phyloP scores from a whole-genome alignment of 2,329 filamentous ascomycete genomes.

The Ophidiomyces ophidiicola region DNA sequence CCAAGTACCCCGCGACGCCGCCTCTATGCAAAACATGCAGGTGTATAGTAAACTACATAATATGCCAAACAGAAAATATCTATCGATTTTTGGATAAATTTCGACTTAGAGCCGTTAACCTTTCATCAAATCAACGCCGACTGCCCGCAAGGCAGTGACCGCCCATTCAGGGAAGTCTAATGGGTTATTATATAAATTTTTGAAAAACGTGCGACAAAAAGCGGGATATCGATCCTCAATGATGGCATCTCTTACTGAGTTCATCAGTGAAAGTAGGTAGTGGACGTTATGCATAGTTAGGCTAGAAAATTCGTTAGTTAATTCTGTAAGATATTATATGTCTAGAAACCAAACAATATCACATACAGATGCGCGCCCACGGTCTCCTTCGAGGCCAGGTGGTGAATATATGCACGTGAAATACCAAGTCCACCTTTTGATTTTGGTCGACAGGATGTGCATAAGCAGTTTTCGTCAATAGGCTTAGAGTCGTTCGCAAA shows the following conservation, averaged over 20 bases:
- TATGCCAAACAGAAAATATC: background rate
- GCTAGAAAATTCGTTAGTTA: slow-evolving; percentile 26
- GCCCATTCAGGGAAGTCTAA: slow-evolving; percentile 70
- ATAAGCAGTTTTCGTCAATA: slow-evolving; percentile 71
- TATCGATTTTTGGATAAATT: background rate
- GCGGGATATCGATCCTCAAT: slow-evolving; percentile 67
- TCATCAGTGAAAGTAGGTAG: slow-evolving; percentile 80
- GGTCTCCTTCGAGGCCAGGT: slow-evolving; percentile 88
- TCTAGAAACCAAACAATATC: background rate
- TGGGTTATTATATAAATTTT: slow-evolving; percentile 54
- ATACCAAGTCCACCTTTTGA: slow-evolving; percentile 63
- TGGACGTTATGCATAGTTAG: slow-evolving; percentile 93
- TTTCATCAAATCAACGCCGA: slow-evolving; percentile 62
- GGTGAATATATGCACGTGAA: slow-evolving; percentile 79
- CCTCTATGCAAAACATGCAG: too few species aligned
- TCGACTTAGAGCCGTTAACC: slow-evolving; percentile 11
- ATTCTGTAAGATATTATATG: slow-evolving; percentile 1
- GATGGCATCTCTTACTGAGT: slow-evolving; percentile 59
- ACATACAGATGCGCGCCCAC: slow-evolving; percentile 61
- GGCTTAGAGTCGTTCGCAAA: slow-evolving; percentile 72
- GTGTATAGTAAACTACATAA: too few species aligned
- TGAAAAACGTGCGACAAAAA: slow-evolving; percentile 70
- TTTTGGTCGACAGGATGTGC: slow-evolving; percentile 58
- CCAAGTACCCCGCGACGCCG: too few species aligned
- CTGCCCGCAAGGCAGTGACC: slow-evolving; percentile 60